These are phyloP conservation scores for Ceriops zippeliana DNA, from an alignment of 345 rosid genomes.

Conservation along the genomic window DNA sequence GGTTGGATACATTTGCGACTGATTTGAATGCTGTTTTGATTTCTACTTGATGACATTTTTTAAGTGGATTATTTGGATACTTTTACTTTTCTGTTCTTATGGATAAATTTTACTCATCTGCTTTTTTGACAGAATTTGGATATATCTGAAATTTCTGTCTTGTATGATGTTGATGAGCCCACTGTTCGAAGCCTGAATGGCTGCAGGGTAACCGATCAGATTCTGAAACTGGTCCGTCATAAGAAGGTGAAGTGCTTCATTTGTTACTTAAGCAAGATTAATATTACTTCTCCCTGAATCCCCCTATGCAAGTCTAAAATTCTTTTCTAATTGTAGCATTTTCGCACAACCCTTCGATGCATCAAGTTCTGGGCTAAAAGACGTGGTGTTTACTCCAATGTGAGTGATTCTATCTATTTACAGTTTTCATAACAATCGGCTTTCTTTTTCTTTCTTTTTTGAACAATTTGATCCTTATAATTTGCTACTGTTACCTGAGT, in stretches of 20 bases:
- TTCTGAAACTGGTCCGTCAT: slow-evolving; percentile 27
- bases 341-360: slow-evolving; percentile 58
- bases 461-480: slow-evolving; percentile 3
- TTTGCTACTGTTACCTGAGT: no score
- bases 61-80: no score
- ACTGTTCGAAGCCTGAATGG: slow-evolving; percentile 33
- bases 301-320: no score
- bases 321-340: slow-evolving; percentile 38
- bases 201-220: slow-evolving; percentile 32
- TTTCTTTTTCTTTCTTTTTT: neutral
- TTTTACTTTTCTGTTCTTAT: neutral
- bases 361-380: slow-evolving; percentile 69
- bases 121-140: slow-evolving; percentile 66
- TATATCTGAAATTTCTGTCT: slow-evolving; percentile 41
- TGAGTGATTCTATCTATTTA: slow-evolving; percentile 25
- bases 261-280: no score
- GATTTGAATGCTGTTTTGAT: no score
- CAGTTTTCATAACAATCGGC: neutral
- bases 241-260: slow-evolving; percentile 11
- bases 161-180: slow-evolving; percentile 21
- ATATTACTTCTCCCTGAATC: no score
- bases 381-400: slow-evolving; percentile 77
- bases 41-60: neutral
- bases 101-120: neutral
- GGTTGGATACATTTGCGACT: no score